phyloP scores from a whole-genome alignment of 2,329 filamentous ascomycete genomes.

The Amauroascus niger region DNA sequence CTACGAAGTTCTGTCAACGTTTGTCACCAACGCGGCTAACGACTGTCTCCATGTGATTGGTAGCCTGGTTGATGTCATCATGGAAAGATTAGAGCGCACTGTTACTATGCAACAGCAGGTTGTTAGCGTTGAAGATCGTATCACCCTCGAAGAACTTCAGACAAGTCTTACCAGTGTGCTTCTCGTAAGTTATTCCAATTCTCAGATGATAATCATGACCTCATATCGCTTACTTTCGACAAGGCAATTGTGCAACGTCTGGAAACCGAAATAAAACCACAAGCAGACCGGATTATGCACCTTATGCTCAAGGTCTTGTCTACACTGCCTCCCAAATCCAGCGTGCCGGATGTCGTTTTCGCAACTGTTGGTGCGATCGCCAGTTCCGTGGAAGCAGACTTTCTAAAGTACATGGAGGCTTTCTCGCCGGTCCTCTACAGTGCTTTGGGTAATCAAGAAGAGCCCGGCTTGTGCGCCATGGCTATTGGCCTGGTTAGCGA shows the following conservation, averaged over 20 bases:
- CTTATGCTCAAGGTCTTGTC: slow-evolving; percentile 70
- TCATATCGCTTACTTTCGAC: slow-evolving; percentile 15
- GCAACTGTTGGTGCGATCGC: slow-evolving; percentile 85
- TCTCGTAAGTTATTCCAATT: slow-evolving; percentile 40
- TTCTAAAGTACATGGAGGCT: slow-evolving; percentile 93
- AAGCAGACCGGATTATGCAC: slow-evolving; percentile 90
- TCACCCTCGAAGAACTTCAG: slow-evolving; percentile 95
- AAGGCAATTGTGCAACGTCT: slow-evolving; percentile 76
- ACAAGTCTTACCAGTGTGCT: slow-evolving; percentile 87
- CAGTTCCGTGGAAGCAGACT: slow-evolving; percentile 83
- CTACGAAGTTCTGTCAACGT: slow-evolving; percentile 93
- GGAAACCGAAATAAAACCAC: slow-evolving; percentile 80
- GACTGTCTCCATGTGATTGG: slow-evolving; percentile 76
- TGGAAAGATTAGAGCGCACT: slow-evolving; percentile 84
- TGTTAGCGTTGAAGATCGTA: slow-evolving; percentile 91
- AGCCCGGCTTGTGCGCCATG: slow-evolving; percentile 88
- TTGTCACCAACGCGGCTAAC: slow-evolving; percentile 80
- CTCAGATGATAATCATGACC: background rate
- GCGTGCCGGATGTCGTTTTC: slow-evolving; percentile 88
- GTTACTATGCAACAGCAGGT: slow-evolving; percentile 84
- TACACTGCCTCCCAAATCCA: slow-evolving; percentile 73
- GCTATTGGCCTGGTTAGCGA: slow-evolving; percentile 96
- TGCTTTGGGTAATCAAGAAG: slow-evolving; percentile 89
- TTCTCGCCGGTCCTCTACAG: slow-evolving; percentile 90
- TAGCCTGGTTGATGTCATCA: slow-evolving; percentile 72